These are phyloP conservation scores for Hypoxylon sp. DNA, from an alignment of 2,329 filamentous ascomycete species.

Conservation along the genomic window DNA sequence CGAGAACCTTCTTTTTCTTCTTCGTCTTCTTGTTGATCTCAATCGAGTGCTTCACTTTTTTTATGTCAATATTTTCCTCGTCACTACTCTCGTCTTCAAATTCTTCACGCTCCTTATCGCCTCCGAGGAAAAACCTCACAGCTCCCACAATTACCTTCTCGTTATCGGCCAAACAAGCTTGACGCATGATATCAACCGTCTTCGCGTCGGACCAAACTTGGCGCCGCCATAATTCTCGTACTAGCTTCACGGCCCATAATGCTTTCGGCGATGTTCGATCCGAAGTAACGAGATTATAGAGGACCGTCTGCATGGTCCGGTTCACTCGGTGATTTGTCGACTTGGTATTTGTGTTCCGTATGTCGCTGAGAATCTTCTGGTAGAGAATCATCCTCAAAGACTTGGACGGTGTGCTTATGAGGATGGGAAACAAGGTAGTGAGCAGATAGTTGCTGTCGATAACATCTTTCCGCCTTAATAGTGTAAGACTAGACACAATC, in stretches of 20 bases:
- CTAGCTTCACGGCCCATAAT: constrained; percentile 96
- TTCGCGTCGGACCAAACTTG: constrained; percentile 97
- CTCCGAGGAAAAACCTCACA: constrained; percentile 94
- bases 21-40: constrained; percentile 97
- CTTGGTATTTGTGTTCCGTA: constrained; percentile 89
- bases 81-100: constrained; percentile 90
- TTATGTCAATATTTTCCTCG: constrained; percentile 83
- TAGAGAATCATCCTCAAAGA: constrained; percentile 83
- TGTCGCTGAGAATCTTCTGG: constrained; percentile 90
- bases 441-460: constrained; percentile 87
- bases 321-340: constrained; percentile 93
- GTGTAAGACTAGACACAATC: constrained; percentile 89
- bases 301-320: constrained; percentile 89
- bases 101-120: constrained; percentile 95
- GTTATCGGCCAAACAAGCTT: constrained; percentile 88
- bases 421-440: constrained; percentile 93
- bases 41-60: constrained; percentile 84
- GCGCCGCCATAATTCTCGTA: constrained; percentile 94
- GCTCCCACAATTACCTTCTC: constrained; percentile 92
- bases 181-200: constrained; percentile 98
- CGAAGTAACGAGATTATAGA: constrained; percentile 91
- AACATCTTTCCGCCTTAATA: constrained; percentile 91
- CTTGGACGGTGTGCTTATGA: constrained; percentile 94
- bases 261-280: constrained; percentile 88
- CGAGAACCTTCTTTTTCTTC: constrained; percentile 84